Base-by-base conservation (phyloP, 495 filamentous ascomycete genomes). In the Xylaria bambusicola region DNA sequence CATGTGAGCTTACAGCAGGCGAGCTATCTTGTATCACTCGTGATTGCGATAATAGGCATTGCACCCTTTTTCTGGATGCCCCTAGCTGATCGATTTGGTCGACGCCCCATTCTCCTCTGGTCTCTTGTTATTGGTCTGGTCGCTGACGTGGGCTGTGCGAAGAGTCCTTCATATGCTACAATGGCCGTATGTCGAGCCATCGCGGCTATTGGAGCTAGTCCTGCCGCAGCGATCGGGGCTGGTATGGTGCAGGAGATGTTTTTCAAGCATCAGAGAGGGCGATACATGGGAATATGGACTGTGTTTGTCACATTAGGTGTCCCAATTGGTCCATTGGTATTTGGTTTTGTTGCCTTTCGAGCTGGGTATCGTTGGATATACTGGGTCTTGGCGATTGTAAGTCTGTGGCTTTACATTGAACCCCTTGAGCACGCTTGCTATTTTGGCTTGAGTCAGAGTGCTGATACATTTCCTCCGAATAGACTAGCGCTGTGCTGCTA, bases 51-150 rank as follows among this genome's bases (percentile, higher is more conserved):
- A 42, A 58, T 81, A 6, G 79, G 81, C 26, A 72, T 70, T 15
- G 75, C 78, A 0, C 81, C 82, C 0, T 59, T 84, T 1, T 77
- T 84, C 64, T 84, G 82, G 82, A 75, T 76, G 46, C 82, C 82
- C 0, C 51, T 77, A 58, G 75, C 75, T 61, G 52, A 75, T 10
- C 67, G 79, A 5, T 52, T 36, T 26, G 49, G 49, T 13, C 49
- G 49, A 52, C 29, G 49, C 20, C 49, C 49, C 15, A 24, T 52
- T n/a, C 20, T 52, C 7, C 33, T 52, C 12, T 2, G 23, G 4
- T 52, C 49, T 36, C 49, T 52, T 2, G 13, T 38, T 38, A 27
- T 52, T 6, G 38, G 49, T 26, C 49, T 52, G 7, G 49, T 17
- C 1, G 78, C 72, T 57, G 83, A 84, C 55, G 73, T 84, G 45